phyloP scores from a whole-genome alignment of 129 eudicot genomes.

The Rutidosis leptorrhynchoides region DNA sequence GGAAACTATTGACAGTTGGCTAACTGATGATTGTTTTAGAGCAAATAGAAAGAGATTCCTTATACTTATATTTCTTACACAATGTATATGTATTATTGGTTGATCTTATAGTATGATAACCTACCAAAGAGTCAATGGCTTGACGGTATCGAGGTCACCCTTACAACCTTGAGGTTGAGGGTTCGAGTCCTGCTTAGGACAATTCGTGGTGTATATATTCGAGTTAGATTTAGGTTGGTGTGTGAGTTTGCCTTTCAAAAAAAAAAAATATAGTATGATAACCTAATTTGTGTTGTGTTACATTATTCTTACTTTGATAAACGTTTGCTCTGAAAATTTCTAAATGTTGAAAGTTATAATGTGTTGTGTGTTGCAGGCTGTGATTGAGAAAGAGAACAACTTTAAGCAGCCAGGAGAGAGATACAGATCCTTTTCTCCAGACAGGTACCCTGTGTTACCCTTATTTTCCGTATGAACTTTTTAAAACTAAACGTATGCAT shows the following conservation, averaged over 20 bases:
- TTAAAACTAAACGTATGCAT: not conserved
- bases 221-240: too few relatives aligned
- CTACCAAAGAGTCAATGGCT: too few relatives aligned
- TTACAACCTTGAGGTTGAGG: too few relatives aligned
- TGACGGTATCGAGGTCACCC: too few relatives aligned
- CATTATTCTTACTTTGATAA: not conserved
- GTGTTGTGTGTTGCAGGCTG: conserved; percentile 36
- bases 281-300: not conserved
- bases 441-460: conserved; percentile 44
- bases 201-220: too few relatives aligned
- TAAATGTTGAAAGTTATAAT: conserved; percentile 15
- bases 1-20: not conserved
- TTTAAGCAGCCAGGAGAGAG: conserved; percentile 93
- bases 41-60: too few relatives aligned
- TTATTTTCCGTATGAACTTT: not conserved
- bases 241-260: too few relatives aligned
- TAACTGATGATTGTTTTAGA: too few relatives aligned
- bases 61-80: not conserved
- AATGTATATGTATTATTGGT: not conserved
- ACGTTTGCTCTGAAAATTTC: not conserved
- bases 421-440: conserved; percentile 75
- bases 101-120: not conserved
- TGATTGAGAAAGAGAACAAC: conserved; percentile 87
- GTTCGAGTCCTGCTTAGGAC: too few relatives aligned
- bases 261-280: not conserved